These are phyloP conservation scores for Monosporascus sp. DNA, from an alignment of 2,329 filamentous ascomycete species.

Conservation along the genomic window DNA sequence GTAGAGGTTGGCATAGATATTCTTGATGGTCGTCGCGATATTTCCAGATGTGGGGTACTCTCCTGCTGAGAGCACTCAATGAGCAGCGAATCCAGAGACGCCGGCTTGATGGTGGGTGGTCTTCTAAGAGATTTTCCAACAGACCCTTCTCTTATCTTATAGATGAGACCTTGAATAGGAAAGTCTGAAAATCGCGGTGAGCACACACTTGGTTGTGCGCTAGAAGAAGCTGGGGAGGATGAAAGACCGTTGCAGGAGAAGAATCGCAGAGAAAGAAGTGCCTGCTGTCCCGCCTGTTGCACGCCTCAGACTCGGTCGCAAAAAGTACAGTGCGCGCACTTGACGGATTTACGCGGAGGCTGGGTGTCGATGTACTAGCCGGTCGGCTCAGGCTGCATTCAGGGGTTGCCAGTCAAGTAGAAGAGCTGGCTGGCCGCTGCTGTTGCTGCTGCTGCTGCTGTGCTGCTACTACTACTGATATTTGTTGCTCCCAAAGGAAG, in stretches of 20 bases:
- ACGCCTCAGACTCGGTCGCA: not conserved
- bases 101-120: not conserved
- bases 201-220: not conserved
- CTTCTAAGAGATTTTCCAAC: not conserved
- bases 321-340: not conserved
- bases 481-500: not conserved
- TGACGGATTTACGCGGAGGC: no score
- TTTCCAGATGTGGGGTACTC: not conserved
- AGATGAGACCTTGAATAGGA: not conserved
- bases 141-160: not conserved
- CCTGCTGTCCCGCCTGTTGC: not conserved
- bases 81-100: not conserved
- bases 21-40: slow-evolving; percentile 4
- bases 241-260: not conserved
- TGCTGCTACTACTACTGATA: not conserved
- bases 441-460: not conserved
- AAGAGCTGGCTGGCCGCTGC: not conserved
- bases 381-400: not conserved
- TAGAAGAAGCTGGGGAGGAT: not conserved
- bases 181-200: not conserved
- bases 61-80: not conserved
- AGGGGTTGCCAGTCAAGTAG: not conserved
- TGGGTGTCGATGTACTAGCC: not conserved
- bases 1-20: slow-evolving; percentile 14
- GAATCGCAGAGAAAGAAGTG: not conserved